Evolutionary conservation across 139 green algal species (phyloP).

Genomic region (Picochlorum sp.): DNA sequence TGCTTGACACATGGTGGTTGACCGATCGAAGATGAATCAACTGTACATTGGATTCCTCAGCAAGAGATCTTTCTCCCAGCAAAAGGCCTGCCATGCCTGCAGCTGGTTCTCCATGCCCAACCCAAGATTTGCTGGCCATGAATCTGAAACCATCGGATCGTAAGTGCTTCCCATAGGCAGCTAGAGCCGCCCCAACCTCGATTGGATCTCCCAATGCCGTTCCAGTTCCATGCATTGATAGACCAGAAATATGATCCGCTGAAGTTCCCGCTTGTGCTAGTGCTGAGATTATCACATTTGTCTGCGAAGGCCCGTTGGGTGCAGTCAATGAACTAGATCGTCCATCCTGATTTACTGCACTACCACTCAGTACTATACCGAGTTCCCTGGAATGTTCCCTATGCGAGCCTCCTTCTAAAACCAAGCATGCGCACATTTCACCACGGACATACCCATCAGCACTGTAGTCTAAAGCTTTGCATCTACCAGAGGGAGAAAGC

Average conservation of each 20-base stretch:
- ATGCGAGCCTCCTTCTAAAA: not conserved
- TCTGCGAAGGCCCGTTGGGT: conserved; percentile 77
- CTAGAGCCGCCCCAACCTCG: conserved; percentile 41
- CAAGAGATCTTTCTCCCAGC: conserved; percentile 20
- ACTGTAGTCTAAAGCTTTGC: conserved; percentile 49
- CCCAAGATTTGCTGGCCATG: conserved; percentile 59
- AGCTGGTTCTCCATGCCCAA: conserved; percentile 74
- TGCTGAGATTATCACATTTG: conserved; percentile 51
- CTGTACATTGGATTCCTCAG: not conserved
- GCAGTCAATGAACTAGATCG: conserved; percentile 72
- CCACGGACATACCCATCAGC: conserved; percentile 71
- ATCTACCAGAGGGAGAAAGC: conserved; percentile 55
- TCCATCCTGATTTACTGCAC: conserved; percentile 55
- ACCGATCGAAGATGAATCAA: conserved; percentile 46
- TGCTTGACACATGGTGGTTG: conserved; percentile 44
- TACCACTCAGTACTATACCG: not conserved
- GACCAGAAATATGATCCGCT: not conserved
- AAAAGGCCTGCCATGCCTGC: conserved; percentile 59
- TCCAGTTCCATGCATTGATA: conserved; percentile 64
- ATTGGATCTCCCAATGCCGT: conserved; percentile 62
- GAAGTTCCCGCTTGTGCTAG: conserved; percentile 10
- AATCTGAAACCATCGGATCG: conserved; percentile 17
- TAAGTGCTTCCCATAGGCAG: conserved; percentile 2
- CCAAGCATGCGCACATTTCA: conserved; percentile 24
- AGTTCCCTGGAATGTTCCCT: not conserved